Evolutionary conservation across 371 early-diverging fungal genomes (phyloP).

Genomic region (Smittium mucronatum): DNA sequence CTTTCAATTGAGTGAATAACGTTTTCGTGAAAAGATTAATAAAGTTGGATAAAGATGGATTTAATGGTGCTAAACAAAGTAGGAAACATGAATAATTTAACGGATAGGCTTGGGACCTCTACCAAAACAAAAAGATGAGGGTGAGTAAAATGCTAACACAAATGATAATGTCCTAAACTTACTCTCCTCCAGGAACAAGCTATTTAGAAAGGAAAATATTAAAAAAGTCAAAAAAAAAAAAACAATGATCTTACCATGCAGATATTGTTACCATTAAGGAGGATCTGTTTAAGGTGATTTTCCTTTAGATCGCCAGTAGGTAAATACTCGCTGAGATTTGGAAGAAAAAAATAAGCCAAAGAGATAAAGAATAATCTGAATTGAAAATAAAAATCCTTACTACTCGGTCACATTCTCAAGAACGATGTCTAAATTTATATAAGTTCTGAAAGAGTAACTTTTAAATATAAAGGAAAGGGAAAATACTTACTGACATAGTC

Average conservation of each 20-base stretch:
- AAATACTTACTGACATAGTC: slow-evolving; percentile 81
- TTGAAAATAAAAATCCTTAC: slow-evolving; percentile 36
- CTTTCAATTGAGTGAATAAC: no score
- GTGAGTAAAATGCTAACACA: not conserved
- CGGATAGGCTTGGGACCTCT: not conserved
- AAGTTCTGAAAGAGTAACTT: not conserved
- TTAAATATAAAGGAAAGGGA: not conserved
- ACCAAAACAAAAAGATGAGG: not conserved
- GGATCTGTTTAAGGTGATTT: slow-evolving; percentile 68
- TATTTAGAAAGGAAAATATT: not conserved
- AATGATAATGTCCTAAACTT: slow-evolving; percentile 10
- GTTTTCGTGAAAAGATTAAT: no score
- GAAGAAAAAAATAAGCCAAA: slow-evolving; percentile 9
- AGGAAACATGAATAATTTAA: no score
- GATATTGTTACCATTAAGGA: slow-evolving; percentile 91
- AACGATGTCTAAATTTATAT: slow-evolving; percentile 67
- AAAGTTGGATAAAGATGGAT: no score
- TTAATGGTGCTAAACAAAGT: no score
- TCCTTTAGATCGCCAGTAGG: slow-evolving; percentile 56
- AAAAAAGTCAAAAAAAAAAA: slow-evolving; percentile 13
- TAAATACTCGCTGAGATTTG: slow-evolving; percentile 48
- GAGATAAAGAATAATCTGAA: not conserved
- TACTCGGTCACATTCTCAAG: slow-evolving; percentile 90
- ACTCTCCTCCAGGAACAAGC: slow-evolving; percentile 40
- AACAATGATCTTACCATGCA: slow-evolving; percentile 56